Percentiles rank a stretch among this genome's conserved stretches.
Evolutionary conservation across 108 stramenopile species (phyloP).

Genomic region (Nitzschia sp.): DNA sequence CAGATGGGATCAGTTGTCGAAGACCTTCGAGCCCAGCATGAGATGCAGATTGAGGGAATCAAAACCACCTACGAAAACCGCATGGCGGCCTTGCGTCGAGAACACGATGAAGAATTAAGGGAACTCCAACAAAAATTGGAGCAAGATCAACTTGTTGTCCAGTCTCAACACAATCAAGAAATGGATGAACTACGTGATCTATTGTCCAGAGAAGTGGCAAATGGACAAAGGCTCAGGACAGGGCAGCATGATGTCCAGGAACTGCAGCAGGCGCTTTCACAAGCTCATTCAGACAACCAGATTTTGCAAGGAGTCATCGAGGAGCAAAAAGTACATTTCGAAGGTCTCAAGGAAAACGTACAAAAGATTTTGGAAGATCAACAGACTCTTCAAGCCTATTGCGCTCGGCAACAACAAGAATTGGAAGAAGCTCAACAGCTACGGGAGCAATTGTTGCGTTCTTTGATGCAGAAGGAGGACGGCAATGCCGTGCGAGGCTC

Average conservation of each 20-base stretch:
- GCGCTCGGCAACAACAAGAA: constrained; percentile 44
- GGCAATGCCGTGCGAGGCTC: constrained; percentile 9
- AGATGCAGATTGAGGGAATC: constrained; percentile 7
- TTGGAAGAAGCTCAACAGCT: constrained; percentile 37
- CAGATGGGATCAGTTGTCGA: neutral
- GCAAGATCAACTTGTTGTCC: constrained; percentile 21
- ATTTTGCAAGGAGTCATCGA: constrained; percentile 13
- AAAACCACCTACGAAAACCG: constrained; percentile 21
- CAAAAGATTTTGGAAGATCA: constrained; percentile 39
- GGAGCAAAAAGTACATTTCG: constrained; percentile 19
- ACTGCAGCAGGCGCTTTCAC: constrained; percentile 22
- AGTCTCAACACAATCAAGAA: constrained; percentile 25
- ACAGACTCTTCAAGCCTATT: constrained; percentile 27
- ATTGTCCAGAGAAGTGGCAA: constrained; percentile 19
- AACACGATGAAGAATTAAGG: constrained; percentile 30
- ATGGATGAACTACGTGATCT: constrained; percentile 31
- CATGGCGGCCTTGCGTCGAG: constrained; percentile 12
- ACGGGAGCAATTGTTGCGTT: constrained; percentile 44
- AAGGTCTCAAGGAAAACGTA: constrained; percentile 21
- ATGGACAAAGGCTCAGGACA: constrained; percentile 69
- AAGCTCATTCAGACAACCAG: constrained; percentile 24
- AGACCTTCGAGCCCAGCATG: constrained; percentile 14
- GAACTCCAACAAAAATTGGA: constrained; percentile 32
- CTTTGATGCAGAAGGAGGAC: constrained; percentile 47
- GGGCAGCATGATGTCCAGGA: constrained; percentile 76